Evolutionary conservation across 805 yeast species (phyloP).

Genomic region (Candida taoyuanica): DNA sequence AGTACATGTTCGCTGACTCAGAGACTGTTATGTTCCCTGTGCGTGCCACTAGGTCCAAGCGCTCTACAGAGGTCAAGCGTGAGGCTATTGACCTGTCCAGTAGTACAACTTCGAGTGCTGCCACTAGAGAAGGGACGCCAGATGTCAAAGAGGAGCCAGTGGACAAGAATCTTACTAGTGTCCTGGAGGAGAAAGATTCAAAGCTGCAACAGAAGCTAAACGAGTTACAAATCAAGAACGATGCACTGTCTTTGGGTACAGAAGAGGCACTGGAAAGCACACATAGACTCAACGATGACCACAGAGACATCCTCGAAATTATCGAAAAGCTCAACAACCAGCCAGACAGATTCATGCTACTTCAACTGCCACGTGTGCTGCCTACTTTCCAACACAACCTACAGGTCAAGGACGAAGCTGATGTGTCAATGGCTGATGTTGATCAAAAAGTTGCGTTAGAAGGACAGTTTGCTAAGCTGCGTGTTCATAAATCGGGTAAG

Average conservation of each 20-base stretch:
- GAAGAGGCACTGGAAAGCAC: slow-evolving; percentile 35
- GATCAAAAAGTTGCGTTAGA: slow-evolving; percentile 17
- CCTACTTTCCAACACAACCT: slow-evolving; percentile 28
- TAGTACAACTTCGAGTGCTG: slow-evolving; percentile 8
- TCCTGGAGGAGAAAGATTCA: slow-evolving; percentile 23
- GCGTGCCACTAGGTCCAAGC: slow-evolving; percentile 52
- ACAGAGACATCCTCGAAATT: slow-evolving; percentile 31
- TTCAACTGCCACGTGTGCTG: slow-evolving; percentile 36
- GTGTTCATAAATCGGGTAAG: slow-evolving; percentile 82
- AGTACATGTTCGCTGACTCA: slow-evolving; percentile 41
- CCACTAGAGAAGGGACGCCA: slow-evolving; percentile 26
- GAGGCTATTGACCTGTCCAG: slow-evolving; percentile 5
- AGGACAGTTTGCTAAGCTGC: slow-evolving; percentile 70
- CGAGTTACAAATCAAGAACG: slow-evolving; percentile 25
- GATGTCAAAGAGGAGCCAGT: slow-evolving; percentile 22
- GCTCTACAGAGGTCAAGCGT: slow-evolving; percentile 36
- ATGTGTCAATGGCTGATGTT: slow-evolving; percentile 3
- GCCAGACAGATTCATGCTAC: slow-evolving; percentile 31
- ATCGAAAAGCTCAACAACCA: slow-evolving; percentile 27
- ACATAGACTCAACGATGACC: slow-evolving; percentile 34
- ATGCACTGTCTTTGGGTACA: slow-evolving; percentile 28
- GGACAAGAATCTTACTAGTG: slow-evolving; percentile 15
- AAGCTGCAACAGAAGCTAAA: slow-evolving; percentile 28
- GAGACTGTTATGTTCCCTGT: slow-evolving; percentile 64
- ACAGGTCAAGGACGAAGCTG: slow-evolving; percentile 13